Evolutionary conservation across 2,329 filamentous ascomycete genomes (phyloP), one percentile per base, ranked within the genome.

Genomic region (Sclerotinia minor): DNA sequence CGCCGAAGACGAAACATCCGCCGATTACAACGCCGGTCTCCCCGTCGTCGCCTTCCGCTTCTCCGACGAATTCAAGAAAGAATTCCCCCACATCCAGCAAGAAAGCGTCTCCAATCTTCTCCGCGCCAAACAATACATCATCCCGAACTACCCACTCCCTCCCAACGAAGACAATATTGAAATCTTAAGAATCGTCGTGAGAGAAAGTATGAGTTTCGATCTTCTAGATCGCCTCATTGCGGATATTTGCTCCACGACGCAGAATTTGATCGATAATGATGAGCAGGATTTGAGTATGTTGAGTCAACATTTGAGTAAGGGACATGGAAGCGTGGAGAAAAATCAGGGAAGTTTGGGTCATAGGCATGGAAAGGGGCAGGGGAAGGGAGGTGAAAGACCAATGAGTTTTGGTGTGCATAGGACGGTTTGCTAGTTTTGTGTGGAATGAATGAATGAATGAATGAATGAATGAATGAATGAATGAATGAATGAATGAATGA

Each of bases 21-120:
- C 83, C 1, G 83, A 83, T 64, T 91, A 89, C 78, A 85, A 87
- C 57, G 82, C 87, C 1, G 88, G 89, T 5, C 78, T 90, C 6
- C 88, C 88, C 0, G 88, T 90, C 2, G 88, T 91, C n/a, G 83
- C 88, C 0, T 91, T 91, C 77, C 81, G 83, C 17, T 81, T 91
- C 69, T 83, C 82, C 17, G 85, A 89, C 70, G 80, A 83, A 11
- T 90, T 89, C 78, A 83, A 84, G 75, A 80, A 82, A 68, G 78
- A 86, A 54, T 89, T 82, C 76, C 84, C 86, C 0, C 84, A 88
- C 71, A 80, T 90, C 69, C 86, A 87, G 77, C 89, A 91, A 77
- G 87, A 85, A 67, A 83, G 82, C 7, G 81, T 91, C 19, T 87
- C 84, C 65, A 85, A 88, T 24, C 78, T 91, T 52, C 78, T 90